Conservation (phyloP, 2,329 filamentous ascomycete genomes). For the Ramularia collo-cygni region DNA sequence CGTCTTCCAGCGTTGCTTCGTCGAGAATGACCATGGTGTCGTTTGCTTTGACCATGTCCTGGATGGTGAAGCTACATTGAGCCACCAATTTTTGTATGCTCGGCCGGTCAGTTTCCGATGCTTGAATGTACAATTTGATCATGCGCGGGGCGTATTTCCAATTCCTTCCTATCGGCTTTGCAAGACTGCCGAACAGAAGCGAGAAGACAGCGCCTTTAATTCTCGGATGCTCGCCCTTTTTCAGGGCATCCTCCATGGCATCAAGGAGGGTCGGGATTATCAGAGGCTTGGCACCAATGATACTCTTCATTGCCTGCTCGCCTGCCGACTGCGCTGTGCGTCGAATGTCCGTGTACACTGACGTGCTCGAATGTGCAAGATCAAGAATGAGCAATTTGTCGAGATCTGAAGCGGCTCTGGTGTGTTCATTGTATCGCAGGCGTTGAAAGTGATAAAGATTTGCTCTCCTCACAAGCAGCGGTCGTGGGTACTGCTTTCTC, state of each 20-base stretch:
- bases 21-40: constrained; percentile 82
- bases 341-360: constrained; percentile 91
- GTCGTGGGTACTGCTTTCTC: constrained; percentile 85
- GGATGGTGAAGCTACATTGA: constrained; percentile 73
- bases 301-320: constrained; percentile 85
- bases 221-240: constrained; percentile 73
- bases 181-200: constrained; percentile 76
- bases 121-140: constrained; percentile 82
- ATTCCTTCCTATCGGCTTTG: constrained; percentile 81
- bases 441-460: constrained; percentile 92
- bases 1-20: constrained; percentile 59
- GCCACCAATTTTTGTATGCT: constrained; percentile 87
- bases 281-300: constrained; percentile 79
- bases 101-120: constrained; percentile 83
- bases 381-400: constrained; percentile 81
- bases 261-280: constrained; percentile 84
- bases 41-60: constrained; percentile 85
- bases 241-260: constrained; percentile 70
- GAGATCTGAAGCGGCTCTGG: constrained; percentile 80
- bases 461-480: constrained; percentile 83
- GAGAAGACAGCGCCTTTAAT: constrained; percentile 96
- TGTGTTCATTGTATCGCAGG: constrained; percentile 86
- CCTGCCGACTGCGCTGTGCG: constrained; percentile 84
- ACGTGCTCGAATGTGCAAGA: constrained; percentile 81
- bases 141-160: constrained; percentile 93